A percentile compares a stretch with the other conserved stretches of the same genome.
Evolutionary conservation across 23 red algal species (phyloP).

Genomic region (Gracilariopsis chorda): DNA sequence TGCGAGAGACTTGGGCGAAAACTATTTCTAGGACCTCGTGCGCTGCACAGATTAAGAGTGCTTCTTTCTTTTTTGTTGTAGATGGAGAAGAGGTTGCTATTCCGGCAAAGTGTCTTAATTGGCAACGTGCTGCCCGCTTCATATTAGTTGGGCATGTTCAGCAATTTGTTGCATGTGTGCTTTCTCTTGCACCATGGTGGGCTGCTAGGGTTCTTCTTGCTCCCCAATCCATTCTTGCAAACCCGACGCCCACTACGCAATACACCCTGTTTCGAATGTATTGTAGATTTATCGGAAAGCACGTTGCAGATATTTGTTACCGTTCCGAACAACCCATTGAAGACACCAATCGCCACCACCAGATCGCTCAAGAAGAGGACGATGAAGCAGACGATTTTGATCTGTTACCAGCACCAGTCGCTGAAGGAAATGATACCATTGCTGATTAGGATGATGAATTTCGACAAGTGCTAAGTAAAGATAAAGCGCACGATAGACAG

Average conservation of each 20-base stretch:
- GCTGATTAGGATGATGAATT: not conserved
- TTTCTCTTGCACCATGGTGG: conserved; percentile 16
- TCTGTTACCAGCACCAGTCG: not conserved
- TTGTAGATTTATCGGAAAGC: conserved; percentile 17
- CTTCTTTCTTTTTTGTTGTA: not conserved
- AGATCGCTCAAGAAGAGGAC: not conserved
- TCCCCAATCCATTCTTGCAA: not conserved
- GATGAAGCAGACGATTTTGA: not conserved
- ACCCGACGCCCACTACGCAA: not conserved
- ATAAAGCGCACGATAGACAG: not conserved
- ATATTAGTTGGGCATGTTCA: not conserved
- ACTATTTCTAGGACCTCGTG: not conserved
- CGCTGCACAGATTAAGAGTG: not conserved
- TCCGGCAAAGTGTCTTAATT: not conserved
- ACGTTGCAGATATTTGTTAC: not conserved
- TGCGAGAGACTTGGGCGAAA: not conserved
- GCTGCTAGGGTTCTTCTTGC: not conserved
- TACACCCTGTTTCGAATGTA: not conserved
- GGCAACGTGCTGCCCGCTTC: not conserved
- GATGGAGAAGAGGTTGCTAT: conserved; percentile 12
- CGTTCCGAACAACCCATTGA: no score
- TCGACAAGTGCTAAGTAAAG: not conserved
- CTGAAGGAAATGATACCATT: not conserved
- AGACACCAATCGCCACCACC: not conserved
- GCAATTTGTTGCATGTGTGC: not conserved